Conservation (phyloP, 805 yeast species). For the Lachancea fermentati region DNA sequence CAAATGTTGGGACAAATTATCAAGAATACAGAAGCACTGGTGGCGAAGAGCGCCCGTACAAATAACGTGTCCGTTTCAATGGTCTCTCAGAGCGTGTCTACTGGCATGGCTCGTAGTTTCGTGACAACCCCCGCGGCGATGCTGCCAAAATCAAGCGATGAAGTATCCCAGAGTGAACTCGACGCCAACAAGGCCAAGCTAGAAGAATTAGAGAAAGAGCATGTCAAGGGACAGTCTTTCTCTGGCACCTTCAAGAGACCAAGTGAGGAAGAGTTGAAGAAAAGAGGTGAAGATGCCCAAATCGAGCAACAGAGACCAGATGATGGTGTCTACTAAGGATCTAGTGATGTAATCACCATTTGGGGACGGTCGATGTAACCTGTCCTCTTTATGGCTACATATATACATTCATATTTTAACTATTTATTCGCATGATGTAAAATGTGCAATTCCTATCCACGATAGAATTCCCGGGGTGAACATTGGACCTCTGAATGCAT, state of each 20-base stretch:
- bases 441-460: background rate
- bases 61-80: background rate
- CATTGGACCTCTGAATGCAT: no score
- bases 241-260: constrained; percentile 15
- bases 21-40: constrained; percentile 4
- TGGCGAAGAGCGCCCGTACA: background rate
- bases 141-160: constrained; percentile 1
- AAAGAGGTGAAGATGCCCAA: constrained; percentile 30
- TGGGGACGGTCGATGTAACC: no score
- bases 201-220: constrained; percentile 26
- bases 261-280: constrained; percentile 20
- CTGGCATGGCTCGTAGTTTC: background rate
- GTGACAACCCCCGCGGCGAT: background rate
- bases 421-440: background rate
- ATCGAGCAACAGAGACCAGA: constrained; percentile 34
- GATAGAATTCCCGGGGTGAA: no score
- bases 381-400: no score
- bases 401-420: background rate
- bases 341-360: no score
- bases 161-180: constrained; percentile 12
- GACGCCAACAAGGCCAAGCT: constrained; percentile 25
- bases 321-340: constrained; percentile 29
- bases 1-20: constrained; percentile 7
- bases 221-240: constrained; percentile 3
- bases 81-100: background rate